phyloP scores from a whole-genome alignment of 495 filamentous ascomycete genomes.

The Xylaria venustula region DNA sequence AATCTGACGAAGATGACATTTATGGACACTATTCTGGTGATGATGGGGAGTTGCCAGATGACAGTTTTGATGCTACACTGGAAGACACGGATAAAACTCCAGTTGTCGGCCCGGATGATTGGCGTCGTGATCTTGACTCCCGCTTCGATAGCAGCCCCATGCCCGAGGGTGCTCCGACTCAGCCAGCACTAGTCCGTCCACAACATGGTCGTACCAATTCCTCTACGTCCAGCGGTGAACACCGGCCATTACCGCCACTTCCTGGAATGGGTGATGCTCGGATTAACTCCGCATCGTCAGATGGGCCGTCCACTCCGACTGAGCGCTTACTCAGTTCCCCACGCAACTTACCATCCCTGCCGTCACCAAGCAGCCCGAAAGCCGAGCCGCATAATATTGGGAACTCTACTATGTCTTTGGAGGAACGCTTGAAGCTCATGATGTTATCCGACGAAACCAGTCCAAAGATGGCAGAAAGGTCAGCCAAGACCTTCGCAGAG shows the following conservation, averaged over 20 bases:
- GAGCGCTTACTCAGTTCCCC: constrained; percentile 61
- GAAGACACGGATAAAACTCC: constrained; percentile 97
- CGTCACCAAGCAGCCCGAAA: constrained; percentile 65
- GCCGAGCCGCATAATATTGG: constrained; percentile 68
- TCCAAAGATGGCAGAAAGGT: constrained; percentile 40
- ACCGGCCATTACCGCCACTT: constrained; percentile 72
- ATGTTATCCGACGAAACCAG: constrained; percentile 64
- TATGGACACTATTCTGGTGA: constrained; percentile 58
- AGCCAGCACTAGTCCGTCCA: constrained; percentile 34
- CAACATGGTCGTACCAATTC: constrained; percentile 61
- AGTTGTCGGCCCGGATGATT: constrained; percentile 93
- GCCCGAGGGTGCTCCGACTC: constrained; percentile 43
- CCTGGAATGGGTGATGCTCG: constrained; percentile 48
- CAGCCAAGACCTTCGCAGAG: constrained; percentile 38
- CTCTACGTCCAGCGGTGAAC: constrained; percentile 67
- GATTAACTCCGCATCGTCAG: constrained; percentile 39
- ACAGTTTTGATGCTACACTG: constrained; percentile 89
- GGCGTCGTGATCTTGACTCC: constrained; percentile 78
- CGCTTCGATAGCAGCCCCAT: constrained; percentile 69
- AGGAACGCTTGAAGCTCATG: constrained; percentile 81
- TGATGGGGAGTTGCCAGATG: constrained; percentile 68
- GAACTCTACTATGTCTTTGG: constrained; percentile 69
- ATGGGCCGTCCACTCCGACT: constrained; percentile 56
- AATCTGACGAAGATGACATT: constrained; percentile 63
- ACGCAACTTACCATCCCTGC: constrained; percentile 63